Evolutionary conservation across 805 yeast genomes (phyloP), one percentile per base, ranked within the genome.

Genomic region (Saturnispora serradocipensis): DNA sequence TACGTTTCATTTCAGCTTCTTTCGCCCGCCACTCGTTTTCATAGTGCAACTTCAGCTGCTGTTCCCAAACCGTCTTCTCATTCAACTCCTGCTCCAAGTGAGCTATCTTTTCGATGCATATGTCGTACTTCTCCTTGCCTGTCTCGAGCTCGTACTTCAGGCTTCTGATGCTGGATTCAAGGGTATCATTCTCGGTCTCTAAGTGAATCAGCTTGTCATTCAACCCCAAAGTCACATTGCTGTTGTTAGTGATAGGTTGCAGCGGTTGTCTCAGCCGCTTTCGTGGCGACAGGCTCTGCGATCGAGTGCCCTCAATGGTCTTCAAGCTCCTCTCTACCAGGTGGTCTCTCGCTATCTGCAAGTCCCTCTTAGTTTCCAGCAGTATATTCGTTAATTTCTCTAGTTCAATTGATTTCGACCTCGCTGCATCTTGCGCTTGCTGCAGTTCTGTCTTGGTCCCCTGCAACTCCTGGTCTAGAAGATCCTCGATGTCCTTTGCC

Each of bases 121-220:
- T 56, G 45, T 59, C 58, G 3, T 57, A 48, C 20, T 35, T 36
- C n/a, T 59, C 63, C 9, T 44, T 48, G 18, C 54, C 54, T 18
- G 48, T 32, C 11, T 24, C 45, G 1, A 53, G 35, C 7, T 53
- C 27, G 7, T 54, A 43, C 32, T 51, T 49, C 8, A 54, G 24
- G 6, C 56, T 55, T n/a, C 67, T 54, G 15, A 60, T 32, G 1
- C 53, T 51, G 16, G 61, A 56, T 35, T 60, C 63, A 28, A 63
- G 43, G 18, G 56, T 30, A 49, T 65, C 68, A 50, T 61, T 62
- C 25, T 51, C 46, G 2, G 60, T 58, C 49, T 65, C 68, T 8
- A 59, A 47, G 15, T 55, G 49, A 2, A 57, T 55, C n/a, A 64
- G n/a, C 46, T 49, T 53, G 11, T 38, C 46, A 15, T 47, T 54